phyloP scores from a whole-genome alignment of 495 filamentous ascomycete genomes.

The Penicillium daleae region DNA sequence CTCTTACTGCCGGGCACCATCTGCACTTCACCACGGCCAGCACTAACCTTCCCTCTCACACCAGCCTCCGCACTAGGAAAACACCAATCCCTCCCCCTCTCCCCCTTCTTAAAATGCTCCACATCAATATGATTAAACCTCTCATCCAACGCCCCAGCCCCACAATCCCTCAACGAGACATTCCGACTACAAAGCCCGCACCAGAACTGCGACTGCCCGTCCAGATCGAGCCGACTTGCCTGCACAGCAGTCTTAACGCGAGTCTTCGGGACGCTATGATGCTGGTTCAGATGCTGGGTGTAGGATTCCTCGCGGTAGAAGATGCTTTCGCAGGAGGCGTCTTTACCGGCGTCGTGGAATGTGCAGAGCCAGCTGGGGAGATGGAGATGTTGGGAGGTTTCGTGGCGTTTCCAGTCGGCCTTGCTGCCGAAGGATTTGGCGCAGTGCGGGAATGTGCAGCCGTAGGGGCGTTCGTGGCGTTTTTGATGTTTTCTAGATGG shows the following conservation, averaged over 20 bases:
- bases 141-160: slow-evolving; percentile 67
- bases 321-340: slow-evolving; percentile 55
- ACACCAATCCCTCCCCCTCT: slow-evolving; percentile 55
- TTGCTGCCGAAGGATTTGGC: slow-evolving; percentile 85
- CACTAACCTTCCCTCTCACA: too few relatives aligned
- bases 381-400: slow-evolving; percentile 83
- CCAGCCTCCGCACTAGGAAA: slow-evolving; percentile 17
- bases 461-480: slow-evolving; percentile 84
- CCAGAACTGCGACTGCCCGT: slow-evolving; percentile 76
- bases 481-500: slow-evolving; percentile 78
- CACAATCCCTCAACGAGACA: slow-evolving; percentile 57
- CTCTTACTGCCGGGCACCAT: not conserved
- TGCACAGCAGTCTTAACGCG: not conserved
- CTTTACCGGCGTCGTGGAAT: slow-evolving; percentile 35
- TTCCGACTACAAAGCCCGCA: slow-evolving; percentile 80
- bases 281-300: slow-evolving; percentile 60
- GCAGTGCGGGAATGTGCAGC: slow-evolving; percentile 79
- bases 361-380: slow-evolving; percentile 78
- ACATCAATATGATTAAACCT: slow-evolving; percentile 85
- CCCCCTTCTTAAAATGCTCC: slow-evolving; percentile 66
- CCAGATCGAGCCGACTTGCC: slow-evolving; percentile 66
- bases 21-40: not conserved
- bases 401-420: slow-evolving; percentile 96
- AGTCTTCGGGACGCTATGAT: slow-evolving; percentile 33
- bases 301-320: slow-evolving; percentile 67